phyloP scores from a whole-genome alignment of 1,284 basidiomycete species.

The Uromyces viciae-fabae region DNA sequence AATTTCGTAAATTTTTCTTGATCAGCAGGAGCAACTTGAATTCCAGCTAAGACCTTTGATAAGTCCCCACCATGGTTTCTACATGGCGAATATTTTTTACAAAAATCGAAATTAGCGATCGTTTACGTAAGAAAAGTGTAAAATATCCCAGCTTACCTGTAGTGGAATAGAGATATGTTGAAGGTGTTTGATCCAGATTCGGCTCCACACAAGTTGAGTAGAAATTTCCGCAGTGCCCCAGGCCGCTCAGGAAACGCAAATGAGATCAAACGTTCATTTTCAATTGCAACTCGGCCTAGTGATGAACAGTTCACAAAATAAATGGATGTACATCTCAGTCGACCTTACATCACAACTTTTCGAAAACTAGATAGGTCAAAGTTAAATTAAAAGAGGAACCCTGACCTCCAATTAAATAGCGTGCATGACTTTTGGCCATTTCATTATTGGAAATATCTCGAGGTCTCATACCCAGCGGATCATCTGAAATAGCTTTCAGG shows the following conservation, averaged over 20 bases:
- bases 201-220: constrained; percentile 58
- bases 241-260: constrained; percentile 92
- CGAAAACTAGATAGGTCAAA: too few relatives aligned
- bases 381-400: background rate
- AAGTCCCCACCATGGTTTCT: constrained; percentile 42
- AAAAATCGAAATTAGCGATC: background rate
- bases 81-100: too few relatives aligned
- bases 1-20: constrained; percentile 68
- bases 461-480: constrained; percentile 67
- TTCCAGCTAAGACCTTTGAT: constrained; percentile 66
- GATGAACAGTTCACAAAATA: background rate
- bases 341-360: too few relatives aligned
- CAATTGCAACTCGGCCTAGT: constrained; percentile 66
- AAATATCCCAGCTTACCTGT: constrained; percentile 2
- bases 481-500: constrained; percentile 55
- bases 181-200: constrained; percentile 5
- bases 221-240: constrained; percentile 82
- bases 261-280: constrained; percentile 82
- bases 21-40: constrained; percentile 77
- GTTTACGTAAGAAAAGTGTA: background rate
- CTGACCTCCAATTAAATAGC: constrained; percentile 79
- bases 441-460: constrained; percentile 91
- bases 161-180: constrained; percentile 39
- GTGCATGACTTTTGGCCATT: constrained; percentile 86
- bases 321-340: background rate